Percentiles rank a stretch among this genome's conserved stretches.
Conservation (phyloP, 768 basidiomycete genomes). For the Kwoniella bestiolae region DNA sequence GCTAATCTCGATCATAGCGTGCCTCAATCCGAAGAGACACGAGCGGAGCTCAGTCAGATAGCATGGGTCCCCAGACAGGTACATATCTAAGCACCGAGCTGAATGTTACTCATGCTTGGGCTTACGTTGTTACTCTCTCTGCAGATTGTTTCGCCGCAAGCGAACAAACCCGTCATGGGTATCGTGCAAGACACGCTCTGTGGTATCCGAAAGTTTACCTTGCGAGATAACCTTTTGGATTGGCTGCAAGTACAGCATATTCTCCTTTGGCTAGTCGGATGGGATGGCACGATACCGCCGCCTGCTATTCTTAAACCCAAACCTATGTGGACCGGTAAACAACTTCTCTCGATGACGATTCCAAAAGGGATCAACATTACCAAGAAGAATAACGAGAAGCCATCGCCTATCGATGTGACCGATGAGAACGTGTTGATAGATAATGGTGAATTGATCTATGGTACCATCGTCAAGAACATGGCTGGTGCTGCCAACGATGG, state of each 20-base stretch:
- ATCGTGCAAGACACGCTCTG: constrained; percentile 99
- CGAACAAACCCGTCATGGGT: constrained; percentile 99
- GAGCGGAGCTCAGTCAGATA: constrained; percentile 96
- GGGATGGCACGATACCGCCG: constrained; percentile 90
- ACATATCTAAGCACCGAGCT: constrained; percentile 22
- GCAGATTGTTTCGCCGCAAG: constrained; percentile 98
- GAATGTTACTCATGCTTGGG: constrained; percentile 13
- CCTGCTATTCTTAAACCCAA: constrained; percentile 96
- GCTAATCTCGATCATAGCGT: constrained; percentile 65
- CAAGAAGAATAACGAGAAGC: constrained; percentile 64
- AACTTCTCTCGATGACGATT: constrained; percentile 87
- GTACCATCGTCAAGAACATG: constrained; percentile 98
- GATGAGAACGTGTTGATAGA: constrained; percentile 97
- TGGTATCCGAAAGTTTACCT: constrained; percentile 94
- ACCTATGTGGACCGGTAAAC: constrained; percentile 97
- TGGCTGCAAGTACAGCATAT: constrained; percentile 97
- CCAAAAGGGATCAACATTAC: constrained; percentile 87
- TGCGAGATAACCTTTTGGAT: constrained; percentile 93
- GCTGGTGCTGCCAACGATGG: constrained; percentile 90
- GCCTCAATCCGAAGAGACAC: constrained; percentile 96
- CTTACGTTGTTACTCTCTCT: constrained; percentile 16
- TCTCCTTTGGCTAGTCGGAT: constrained; percentile 94
- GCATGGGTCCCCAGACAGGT: constrained; percentile 98
- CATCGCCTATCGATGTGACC: constrained; percentile 80
- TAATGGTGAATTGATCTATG: constrained; percentile 93